Conservation (phyloP, 371 early-diverging fungal genomes). For the Sporodiniella umbellata region DNA sequence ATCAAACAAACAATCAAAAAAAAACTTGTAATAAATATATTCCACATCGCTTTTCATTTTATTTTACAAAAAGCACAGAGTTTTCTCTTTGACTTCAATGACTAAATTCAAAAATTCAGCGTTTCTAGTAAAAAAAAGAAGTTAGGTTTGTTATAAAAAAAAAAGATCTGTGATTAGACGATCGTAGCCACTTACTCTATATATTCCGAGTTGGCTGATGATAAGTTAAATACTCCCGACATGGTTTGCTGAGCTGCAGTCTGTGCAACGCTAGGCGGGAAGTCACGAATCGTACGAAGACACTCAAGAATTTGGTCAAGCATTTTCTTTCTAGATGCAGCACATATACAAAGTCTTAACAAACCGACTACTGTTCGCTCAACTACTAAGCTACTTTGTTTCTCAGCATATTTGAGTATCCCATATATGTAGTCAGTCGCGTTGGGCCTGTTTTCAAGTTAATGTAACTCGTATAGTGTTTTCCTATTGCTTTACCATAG, state of each 20-base stretch:
- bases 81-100: constrained; percentile 47
- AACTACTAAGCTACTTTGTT: constrained; percentile 64
- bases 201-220: constrained; percentile 44
- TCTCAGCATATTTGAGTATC: constrained; percentile 65
- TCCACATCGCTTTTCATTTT: not conserved
- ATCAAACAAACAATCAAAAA: too few relatives aligned
- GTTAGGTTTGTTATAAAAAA: not conserved
- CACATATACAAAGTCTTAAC: constrained; percentile 66
- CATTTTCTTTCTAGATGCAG: constrained; percentile 61
- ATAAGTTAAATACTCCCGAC: constrained; percentile 72
- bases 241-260: constrained; percentile 76
- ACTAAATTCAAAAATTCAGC: constrained; percentile 43
- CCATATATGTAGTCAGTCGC: constrained; percentile 67
- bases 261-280: constrained; percentile 66
- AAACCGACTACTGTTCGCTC: constrained; percentile 79
- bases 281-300: constrained; percentile 55
- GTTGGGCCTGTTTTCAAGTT: constrained; percentile 67
- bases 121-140: constrained; percentile 15
- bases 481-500: too few relatives aligned
- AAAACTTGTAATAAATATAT: constrained; percentile 1
- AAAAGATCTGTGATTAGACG: not conserved
- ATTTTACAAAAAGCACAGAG: constrained; percentile 33
- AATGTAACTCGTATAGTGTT: too few relatives aligned
- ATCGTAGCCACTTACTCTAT: constrained; percentile 41
- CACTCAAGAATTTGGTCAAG: constrained; percentile 59